Percentiles rank a stretch among this genome's conserved stretches.
These are phyloP conservation scores for Gigaspora rosea DNA, from an alignment of 192 early-diverging fungal genomes.

Conservation along the genomic window DNA sequence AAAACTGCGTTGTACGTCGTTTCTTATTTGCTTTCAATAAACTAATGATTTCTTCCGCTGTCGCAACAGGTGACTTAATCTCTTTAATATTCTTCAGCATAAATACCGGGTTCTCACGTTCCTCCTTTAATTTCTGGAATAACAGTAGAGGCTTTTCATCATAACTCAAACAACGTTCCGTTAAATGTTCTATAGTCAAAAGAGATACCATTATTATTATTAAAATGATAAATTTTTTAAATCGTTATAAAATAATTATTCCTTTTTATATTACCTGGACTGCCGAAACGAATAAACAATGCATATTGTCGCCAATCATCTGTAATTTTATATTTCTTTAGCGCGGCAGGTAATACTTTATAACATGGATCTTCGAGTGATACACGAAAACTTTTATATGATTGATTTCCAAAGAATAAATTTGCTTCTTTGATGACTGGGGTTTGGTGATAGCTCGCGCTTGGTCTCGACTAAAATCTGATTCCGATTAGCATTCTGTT, in stretches of 20 bases:
- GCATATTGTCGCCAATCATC: constrained; percentile 87
- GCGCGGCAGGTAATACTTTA: constrained; percentile 80
- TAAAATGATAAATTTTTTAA: background rate
- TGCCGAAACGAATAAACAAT: constrained; percentile 78
- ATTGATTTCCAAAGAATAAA: constrained; percentile 85
- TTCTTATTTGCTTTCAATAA: constrained; percentile 28
- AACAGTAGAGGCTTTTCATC: constrained; percentile 77
- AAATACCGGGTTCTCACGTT: constrained; percentile 70
- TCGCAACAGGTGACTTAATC: constrained; percentile 46
- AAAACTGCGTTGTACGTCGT: constrained; percentile 26
- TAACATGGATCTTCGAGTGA: constrained; percentile 79
- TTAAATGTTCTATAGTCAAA: constrained; percentile 19
- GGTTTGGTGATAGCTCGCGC: background rate
- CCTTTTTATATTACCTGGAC: constrained; percentile 47
- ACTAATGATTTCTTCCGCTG: constrained; percentile 12
- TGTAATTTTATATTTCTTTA: constrained; percentile 90
- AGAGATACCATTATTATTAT: background rate
- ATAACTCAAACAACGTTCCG: constrained; percentile 69
- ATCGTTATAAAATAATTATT: constrained; percentile 5
- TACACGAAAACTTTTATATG: constrained; percentile 86
- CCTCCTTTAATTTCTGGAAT: constrained; percentile 75
- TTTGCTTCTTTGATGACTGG: constrained; percentile 50
- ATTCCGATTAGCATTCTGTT: background rate
- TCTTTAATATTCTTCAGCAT: constrained; percentile 65
- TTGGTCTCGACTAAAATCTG: constrained; percentile 11